A percentile compares a stretch with the other conserved stretches of the same genome.
phyloP scores from a whole-genome alignment of 441 rosid species.

The Syzygium syzygioides region DNA sequence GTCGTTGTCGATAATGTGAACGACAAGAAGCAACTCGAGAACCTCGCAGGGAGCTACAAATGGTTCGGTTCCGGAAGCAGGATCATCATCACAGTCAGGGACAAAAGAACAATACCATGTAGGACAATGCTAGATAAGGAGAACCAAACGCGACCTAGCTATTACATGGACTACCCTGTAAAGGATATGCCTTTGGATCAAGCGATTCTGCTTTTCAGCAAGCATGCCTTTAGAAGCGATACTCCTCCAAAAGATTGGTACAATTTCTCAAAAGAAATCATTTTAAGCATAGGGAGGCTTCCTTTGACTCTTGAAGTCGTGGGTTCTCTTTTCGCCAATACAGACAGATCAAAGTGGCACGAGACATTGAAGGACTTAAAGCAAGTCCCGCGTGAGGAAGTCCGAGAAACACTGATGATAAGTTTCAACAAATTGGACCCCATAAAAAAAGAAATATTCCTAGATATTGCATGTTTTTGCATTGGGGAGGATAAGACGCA shows the following conservation, averaged over 20 bases:
- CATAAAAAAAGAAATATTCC: no score
- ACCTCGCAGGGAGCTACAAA: accelerated
- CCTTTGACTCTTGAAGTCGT: neutral
- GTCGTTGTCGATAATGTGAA: neutral
- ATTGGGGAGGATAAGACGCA: accelerated
- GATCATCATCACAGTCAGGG: neutral
- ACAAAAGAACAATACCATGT: neutral
- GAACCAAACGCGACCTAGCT: neutral
- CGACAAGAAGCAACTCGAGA: neutral
- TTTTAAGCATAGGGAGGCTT: neutral
- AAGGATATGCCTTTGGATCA: neutral
- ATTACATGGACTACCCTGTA: neutral
- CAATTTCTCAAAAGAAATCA: accelerated
- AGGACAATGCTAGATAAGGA: no score
- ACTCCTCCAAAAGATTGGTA: neutral
- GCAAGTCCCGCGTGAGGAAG: accelerated
- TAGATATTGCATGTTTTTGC: no score
- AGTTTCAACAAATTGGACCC: neutral
- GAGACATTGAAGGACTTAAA: neutral
- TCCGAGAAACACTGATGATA: neutral
- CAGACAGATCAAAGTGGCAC: neutral
- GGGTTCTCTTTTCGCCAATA: no score
- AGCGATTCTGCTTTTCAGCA: neutral
- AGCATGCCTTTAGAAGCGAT: neutral
- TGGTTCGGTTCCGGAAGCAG: neutral